A percentile compares a stretch with the other conserved stretches of the same genome.
phyloP scores from a whole-genome alignment of 2,329 filamentous ascomycete genomes.

The Verticillium dahliae region DNA sequence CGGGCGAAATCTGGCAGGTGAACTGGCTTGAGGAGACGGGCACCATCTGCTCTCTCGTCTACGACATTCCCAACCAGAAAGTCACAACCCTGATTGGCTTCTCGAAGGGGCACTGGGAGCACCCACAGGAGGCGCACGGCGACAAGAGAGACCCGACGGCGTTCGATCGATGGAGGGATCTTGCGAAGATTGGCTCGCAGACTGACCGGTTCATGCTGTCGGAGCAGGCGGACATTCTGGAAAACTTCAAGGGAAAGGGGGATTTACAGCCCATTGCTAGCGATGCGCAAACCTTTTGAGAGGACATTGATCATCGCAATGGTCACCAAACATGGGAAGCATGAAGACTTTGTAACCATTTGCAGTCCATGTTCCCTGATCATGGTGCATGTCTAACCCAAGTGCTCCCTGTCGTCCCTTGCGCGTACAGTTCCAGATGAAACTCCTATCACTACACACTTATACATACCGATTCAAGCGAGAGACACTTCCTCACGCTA shows the following conservation, averaged over 20 bases:
- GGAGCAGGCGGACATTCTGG: slow-evolving; percentile 45
- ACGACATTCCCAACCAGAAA: slow-evolving; percentile 40
- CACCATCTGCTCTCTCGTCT: slow-evolving; percentile 48
- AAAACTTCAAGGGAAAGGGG: slow-evolving; percentile 42
- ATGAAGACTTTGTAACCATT: too few relatives aligned
- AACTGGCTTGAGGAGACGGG: slow-evolving; percentile 57
- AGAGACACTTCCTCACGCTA: neutral
- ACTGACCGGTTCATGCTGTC: slow-evolving; percentile 42
- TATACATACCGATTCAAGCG: too few relatives aligned
- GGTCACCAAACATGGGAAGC: too few relatives aligned
- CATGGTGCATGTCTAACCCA: too few relatives aligned
- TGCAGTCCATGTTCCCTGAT: too few relatives aligned
- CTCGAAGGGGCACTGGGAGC: slow-evolving; percentile 50
- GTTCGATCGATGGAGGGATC: slow-evolving; percentile 41
- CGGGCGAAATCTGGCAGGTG: slow-evolving; percentile 52
- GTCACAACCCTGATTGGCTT: slow-evolving; percentile 49
- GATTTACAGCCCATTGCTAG: slow-evolving; percentile 36
- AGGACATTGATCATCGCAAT: too few relatives aligned
- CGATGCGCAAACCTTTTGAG: slow-evolving; percentile 17
- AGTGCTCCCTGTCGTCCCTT: too few relatives aligned
- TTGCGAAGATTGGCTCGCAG: slow-evolving; percentile 42
- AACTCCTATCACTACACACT: neutral
- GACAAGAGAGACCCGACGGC: slow-evolving; percentile 47
- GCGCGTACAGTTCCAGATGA: too few relatives aligned
- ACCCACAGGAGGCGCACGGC: slow-evolving; percentile 41